Evolutionary conservation across 2,329 filamentous ascomycete genomes (phyloP), one percentile per base, ranked within the genome.

Genomic region (Setomelanomma holmii): DNA sequence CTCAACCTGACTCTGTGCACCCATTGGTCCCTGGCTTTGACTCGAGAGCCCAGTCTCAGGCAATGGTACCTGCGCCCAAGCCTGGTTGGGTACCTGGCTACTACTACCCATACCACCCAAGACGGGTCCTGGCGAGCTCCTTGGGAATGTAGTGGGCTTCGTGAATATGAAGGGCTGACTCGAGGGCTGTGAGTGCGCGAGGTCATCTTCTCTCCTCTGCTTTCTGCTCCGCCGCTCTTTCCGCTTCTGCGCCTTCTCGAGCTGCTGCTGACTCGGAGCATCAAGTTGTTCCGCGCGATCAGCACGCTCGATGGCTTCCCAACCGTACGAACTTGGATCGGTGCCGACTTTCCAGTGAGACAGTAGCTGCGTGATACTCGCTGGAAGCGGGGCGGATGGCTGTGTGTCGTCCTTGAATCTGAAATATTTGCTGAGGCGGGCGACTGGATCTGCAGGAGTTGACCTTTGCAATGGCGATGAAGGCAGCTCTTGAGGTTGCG

Each of bases 261-360:
- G 71, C 42, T 69, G 68, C 43, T 73, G 69, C 4, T 74, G 74
- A 34, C 71, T 64, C n/a, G 57, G 53, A 21, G 74, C 73, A 11
- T 76, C 71, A 4, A 66, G 62, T 14, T 53, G 27, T 16, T 72
- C 69, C 22, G 68, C 63, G 10, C 53, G 60, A n/a, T 66, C 40
- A 24, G 56, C 53, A 20, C 62, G 65, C 21, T 73, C 73, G 3
- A 64, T 71, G 1, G 69, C 56, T 19, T 70, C 61, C 75, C 75
- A 80, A 44, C 78, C 71, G 55, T 80, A 81, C 4, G 53, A 55
- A 3, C 45, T 55, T 1, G 76, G 76, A 44, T 79, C 72, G 4
- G 59, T 51, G 20, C 74, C 76, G 1, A 65, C 34, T 7, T 65
- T 55, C 79, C 78, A 81, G 49, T 80, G 78, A 24, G 68, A 60